Base-by-base conservation (phyloP, 768 basidiomycete genomes). In the Phaffia tasmanica region DNA sequence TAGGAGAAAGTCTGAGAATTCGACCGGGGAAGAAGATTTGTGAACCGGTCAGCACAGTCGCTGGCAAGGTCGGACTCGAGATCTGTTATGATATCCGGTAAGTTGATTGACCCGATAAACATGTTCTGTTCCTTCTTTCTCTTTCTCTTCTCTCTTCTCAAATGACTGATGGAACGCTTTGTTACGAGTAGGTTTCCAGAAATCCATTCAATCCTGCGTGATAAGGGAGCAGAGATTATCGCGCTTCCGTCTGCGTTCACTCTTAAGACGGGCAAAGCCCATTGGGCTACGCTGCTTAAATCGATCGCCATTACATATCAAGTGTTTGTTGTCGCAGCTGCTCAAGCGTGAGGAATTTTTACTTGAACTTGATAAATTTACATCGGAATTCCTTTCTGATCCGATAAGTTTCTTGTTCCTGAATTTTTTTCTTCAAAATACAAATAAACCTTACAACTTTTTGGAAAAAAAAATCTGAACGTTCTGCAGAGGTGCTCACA, bases 11-110 rank as follows among this genome's bases (percentile, higher is more conserved):
- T 21, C 63, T 66, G 23, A 68, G 73, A 0, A 71, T 75, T 14
- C 69, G 70, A n/a, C 67, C 68, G 8, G 74, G 75, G 9, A 57
- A 62, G 35, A 55, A 63, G 21, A 70, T 75, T 47, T 62, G 64
- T 7, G 66, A 66, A 4, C 73, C 72, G 6, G 27, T 74, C 25
- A 69, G 67, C 23, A 51, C 55, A 15, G 58, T 64, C 0, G 53
- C 74, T 35, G 75, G 75, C 19, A 71, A 71, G 25, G 62, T 75
- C 49, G 75, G 73, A 1, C 55, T 74, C 29, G 72, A 74, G 69
- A 74, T 75, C 32, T 75, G 75, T 61, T 75, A 75, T 59, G 75
- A 75, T 62, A 70, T 75, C 19, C 62, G 75, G 69, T 72, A 29
- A 47, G 70, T 51, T 54, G 3, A 48, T 21, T n/a, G 32, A 5